These are phyloP conservation scores for Xylaria scruposa DNA, from an alignment of 495 filamentous ascomycete genomes.

Conservation along the genomic window DNA sequence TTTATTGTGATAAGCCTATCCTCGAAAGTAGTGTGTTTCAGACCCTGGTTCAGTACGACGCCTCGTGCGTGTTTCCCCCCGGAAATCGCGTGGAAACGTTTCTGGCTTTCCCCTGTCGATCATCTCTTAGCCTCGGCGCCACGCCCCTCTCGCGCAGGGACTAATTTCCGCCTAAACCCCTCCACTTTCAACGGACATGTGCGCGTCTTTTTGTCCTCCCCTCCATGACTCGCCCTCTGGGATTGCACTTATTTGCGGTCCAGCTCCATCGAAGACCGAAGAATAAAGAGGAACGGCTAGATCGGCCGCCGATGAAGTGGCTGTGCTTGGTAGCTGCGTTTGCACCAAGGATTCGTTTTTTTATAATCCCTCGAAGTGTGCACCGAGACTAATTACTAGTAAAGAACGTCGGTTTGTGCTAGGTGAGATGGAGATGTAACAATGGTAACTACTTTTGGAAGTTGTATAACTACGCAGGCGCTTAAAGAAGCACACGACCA, in stretches of 20 bases:
- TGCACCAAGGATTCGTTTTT: not conserved
- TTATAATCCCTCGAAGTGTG: not conserved
- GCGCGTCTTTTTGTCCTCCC: not conserved
- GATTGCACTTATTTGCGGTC: not conserved
- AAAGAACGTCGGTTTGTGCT: not conserved
- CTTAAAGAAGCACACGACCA: not conserved
- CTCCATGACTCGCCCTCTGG: not conserved
- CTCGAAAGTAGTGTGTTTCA: conserved; percentile 10
- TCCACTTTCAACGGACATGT: not conserved
- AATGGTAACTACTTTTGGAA: not conserved
- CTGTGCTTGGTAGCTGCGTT: not conserved
- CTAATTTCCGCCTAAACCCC: conserved; percentile 20
- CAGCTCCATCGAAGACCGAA: not conserved
- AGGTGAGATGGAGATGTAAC: not conserved
- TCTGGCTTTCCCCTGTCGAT: conserved; percentile 18
- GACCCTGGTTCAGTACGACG: not conserved
- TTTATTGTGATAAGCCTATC: not conserved
- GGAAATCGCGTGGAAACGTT: conserved; percentile 11
- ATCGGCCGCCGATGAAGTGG: not conserved
- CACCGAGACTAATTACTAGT: not conserved
- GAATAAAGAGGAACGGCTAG: not conserved
- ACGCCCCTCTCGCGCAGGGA: not conserved
- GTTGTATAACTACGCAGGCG: not conserved
- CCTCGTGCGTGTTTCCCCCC: not conserved
- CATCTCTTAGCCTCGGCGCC: conserved; percentile 7